Evolutionary conservation across 192 early-diverging fungal species (phyloP).

Genomic region (Radiomyces spectabilis): DNA sequence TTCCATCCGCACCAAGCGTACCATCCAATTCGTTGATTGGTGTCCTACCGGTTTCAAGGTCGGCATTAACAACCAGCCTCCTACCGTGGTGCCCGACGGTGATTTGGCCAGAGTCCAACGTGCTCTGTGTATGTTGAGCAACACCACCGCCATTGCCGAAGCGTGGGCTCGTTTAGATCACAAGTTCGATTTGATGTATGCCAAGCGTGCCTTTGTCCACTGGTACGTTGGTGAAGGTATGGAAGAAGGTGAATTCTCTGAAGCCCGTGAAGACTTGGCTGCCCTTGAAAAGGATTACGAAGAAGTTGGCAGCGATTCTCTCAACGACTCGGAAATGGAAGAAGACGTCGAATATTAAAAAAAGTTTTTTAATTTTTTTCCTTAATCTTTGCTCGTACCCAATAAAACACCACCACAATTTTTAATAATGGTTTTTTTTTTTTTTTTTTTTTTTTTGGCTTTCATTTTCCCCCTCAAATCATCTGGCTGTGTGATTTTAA

Average conservation of each 20-base stretch:
- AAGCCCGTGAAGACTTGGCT: slow-evolving; percentile 99
- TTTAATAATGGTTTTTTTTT: no score
- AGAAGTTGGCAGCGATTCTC: slow-evolving; percentile 96
- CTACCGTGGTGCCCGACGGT: slow-evolving; percentile 84
- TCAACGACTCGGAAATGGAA: slow-evolving; percentile 77
- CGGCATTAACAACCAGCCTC: slow-evolving; percentile 94
- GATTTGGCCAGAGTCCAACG: slow-evolving; percentile 95
- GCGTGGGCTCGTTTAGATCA: slow-evolving; percentile 98
- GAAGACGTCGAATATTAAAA: slow-evolving; percentile 27
- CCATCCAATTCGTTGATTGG: slow-evolving; percentile 98
- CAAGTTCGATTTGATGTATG: slow-evolving; percentile 99
- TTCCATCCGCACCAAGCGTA: slow-evolving; percentile 90
- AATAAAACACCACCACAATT: not conserved
- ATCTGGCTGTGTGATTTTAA: no score
- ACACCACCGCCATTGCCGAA: slow-evolving; percentile 99
- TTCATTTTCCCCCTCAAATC: no score
- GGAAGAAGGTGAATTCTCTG: slow-evolving; percentile 99
- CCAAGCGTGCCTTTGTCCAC: slow-evolving; percentile 99
- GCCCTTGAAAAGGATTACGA: slow-evolving; percentile 99
- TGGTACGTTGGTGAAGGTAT: slow-evolving; percentile 99
- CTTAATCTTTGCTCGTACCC: not conserved
- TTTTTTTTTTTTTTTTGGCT: no score
- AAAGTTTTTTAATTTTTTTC: not conserved
- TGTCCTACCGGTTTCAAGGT: slow-evolving; percentile 99
- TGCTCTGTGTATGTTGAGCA: slow-evolving; percentile 96